Evolutionary conservation across 805 yeast genomes (phyloP).

Genomic region (Candida patagonica): DNA sequence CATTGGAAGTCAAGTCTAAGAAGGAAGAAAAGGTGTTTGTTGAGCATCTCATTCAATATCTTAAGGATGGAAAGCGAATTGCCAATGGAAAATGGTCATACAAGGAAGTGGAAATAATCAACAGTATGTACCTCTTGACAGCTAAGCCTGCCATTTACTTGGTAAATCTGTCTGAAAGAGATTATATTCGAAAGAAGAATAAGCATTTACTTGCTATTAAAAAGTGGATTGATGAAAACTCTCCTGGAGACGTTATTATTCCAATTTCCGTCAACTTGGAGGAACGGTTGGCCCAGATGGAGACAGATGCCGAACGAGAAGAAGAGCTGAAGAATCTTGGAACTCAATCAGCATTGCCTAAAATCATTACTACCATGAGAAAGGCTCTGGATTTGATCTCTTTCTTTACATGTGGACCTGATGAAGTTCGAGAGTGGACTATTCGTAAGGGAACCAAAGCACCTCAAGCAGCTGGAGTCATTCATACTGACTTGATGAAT

Average conservation of each 20-base stretch:
- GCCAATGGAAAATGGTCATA: constrained; percentile 81
- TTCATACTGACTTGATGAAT: constrained; percentile 75
- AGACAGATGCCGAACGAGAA: constrained; percentile 68
- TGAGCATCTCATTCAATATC: constrained; percentile 60
- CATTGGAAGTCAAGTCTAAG: constrained; percentile 46
- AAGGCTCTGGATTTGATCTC: constrained; percentile 77
- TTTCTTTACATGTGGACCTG: constrained; percentile 92
- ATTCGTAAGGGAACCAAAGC: constrained; percentile 66
- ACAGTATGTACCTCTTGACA: constrained; percentile 76
- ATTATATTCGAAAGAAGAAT: constrained; percentile 80
- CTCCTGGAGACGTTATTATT: constrained; percentile 84
- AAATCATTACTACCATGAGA: constrained; percentile 81
- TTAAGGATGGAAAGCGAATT: constrained; percentile 81
- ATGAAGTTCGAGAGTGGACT: constrained; percentile 90
- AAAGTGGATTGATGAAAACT: constrained; percentile 81
- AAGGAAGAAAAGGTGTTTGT: constrained; percentile 47
- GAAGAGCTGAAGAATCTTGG: constrained; percentile 69
- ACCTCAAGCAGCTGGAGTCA: constrained; percentile 84
- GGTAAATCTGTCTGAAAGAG: constrained; percentile 82
- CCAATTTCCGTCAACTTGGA: constrained; percentile 91
- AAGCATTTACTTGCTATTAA: constrained; percentile 73
- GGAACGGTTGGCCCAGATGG: constrained; percentile 85
- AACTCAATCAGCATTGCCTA: constrained; percentile 74
- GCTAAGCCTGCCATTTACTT: constrained; percentile 94
- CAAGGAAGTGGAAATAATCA: constrained; percentile 86